Base-by-base conservation (phyloP, 176 grass and related monocot genomes). In the Rhipidocladum racemiflorum region DNA sequence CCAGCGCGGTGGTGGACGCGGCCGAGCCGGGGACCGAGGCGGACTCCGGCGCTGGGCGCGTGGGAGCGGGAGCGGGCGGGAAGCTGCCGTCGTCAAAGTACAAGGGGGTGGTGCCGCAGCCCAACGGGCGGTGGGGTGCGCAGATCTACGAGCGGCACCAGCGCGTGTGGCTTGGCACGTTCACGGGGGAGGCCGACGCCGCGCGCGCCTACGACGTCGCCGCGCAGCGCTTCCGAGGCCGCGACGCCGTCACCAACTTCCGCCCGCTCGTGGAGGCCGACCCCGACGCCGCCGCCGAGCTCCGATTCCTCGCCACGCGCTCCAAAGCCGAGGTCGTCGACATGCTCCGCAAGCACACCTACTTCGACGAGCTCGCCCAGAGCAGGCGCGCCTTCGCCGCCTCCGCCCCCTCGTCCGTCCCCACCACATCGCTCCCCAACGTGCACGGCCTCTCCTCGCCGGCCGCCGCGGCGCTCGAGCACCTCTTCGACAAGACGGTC, bases 71-170 rank as follows among this genome's bases (percentile, higher is more conserved):
- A 6, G 51, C 20, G 18, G 80, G 80, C 29, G 67, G 88, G 39
- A 90, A 86, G 73, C 89, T 95, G 63, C 89, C 91, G 44, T 99
- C 92, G 67, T 93, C 89, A 3, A 74, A 60, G 66, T 95, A 75
- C 88, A 99, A 99, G 79, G 97, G 97, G 62, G 97, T 99, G 9
- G 97, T 99, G 45, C 87, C 97, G 2, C 97, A 99, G 91, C 97
- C 97, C n/a, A 99, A 99, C 87, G 97, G 97, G 43, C 83, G 97
- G 27, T 99, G 97, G 97, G 97, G 97, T 21, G 85, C 97, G 40
- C 97, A 99, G 91, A 99, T 99, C 89, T 99, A 99, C 79, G 93
- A 99, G 89, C 84, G 89, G 10, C 97, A 97, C 92, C 92, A 90
- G 77, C 89, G 97, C 57, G 97, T 99, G 36, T 99, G 97, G 97